These are phyloP conservation scores for Alternaria tenuissima DNA, from an alignment of 2,329 filamentous ascomycete species.

Conservation along the genomic window DNA sequence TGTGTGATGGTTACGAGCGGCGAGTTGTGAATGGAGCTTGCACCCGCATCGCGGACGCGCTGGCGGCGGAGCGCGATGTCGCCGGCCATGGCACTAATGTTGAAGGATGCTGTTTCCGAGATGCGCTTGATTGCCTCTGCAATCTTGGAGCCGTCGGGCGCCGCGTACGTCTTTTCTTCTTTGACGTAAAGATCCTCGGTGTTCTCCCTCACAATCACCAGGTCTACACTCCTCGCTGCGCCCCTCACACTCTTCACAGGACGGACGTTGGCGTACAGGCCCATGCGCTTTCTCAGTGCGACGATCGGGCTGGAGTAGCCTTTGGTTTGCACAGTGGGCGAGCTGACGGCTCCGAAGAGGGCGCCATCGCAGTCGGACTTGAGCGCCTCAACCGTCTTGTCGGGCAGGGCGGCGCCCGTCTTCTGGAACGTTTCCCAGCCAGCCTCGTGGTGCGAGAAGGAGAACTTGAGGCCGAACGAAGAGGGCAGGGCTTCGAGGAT, in stretches of 20 bases:
- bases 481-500: slow-evolving; percentile 90
- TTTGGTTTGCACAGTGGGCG: slow-evolving; percentile 85
- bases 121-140: slow-evolving; percentile 99
- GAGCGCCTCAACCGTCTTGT: slow-evolving; percentile 88
- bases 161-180: slow-evolving; percentile 85
- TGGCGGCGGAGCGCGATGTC: slow-evolving; percentile 91
- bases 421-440: slow-evolving; percentile 93
- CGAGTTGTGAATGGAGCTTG: slow-evolving; percentile 67
- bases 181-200: slow-evolving; percentile 99
- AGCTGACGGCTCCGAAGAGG: slow-evolving; percentile 93
- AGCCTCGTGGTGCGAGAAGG: slow-evolving; percentile 90
- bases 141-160: slow-evolving; percentile 77
- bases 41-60: slow-evolving; percentile 72
- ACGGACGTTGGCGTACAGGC: slow-evolving; percentile 96
- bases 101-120: slow-evolving; percentile 79
- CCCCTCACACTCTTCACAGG: slow-evolving; percentile 86
- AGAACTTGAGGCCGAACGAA: slow-evolving; percentile 93
- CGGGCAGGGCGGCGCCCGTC: slow-evolving; percentile 86
- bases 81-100: slow-evolving; percentile 92
- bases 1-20: slow-evolving; percentile 95
- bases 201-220: slow-evolving; percentile 98
- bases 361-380: slow-evolving; percentile 93
- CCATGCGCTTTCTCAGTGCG: slow-evolving; percentile 90
- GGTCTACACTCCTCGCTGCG: slow-evolving; percentile 76
- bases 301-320: slow-evolving; percentile 98